A percentile compares a stretch with the other conserved stretches of the same genome.
Evolutionary conservation across 202 grass and related monocot genomes (phyloP).

Genomic region (Schoenoplectus triqueter): DNA sequence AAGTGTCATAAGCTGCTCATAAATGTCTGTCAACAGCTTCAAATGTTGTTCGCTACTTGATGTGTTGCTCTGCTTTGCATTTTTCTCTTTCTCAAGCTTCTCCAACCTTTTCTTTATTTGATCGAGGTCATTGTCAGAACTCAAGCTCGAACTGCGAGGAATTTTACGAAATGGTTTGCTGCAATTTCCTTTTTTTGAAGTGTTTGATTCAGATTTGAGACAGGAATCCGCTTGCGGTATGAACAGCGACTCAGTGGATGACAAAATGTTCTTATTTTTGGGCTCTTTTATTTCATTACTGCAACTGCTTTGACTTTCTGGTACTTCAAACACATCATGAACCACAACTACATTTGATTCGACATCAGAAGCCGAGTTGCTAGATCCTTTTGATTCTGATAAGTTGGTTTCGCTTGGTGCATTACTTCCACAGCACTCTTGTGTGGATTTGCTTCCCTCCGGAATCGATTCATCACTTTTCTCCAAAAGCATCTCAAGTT

Average conservation of each 20-base stretch:
- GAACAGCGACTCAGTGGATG: slow-evolving; percentile 5
- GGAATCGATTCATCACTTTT: slow-evolving; percentile 31
- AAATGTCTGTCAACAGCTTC: slow-evolving; percentile 77
- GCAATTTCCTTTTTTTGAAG: slow-evolving; percentile 48
- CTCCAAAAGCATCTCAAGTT: slow-evolving; percentile 25
- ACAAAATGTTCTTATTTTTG: slow-evolving; percentile 44
- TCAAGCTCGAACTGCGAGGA: slow-evolving; percentile 33
- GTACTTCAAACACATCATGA: slow-evolving; percentile 57
- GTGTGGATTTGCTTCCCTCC: slow-evolving; percentile 41
- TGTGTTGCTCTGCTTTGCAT: slow-evolving; percentile 43
- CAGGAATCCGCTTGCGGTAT: slow-evolving; percentile 28
- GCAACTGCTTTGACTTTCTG: slow-evolving; percentile 40
- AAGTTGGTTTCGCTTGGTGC: slow-evolving; percentile 38
- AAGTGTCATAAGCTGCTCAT: slow-evolving; percentile 68
- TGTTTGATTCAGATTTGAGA: slow-evolving; percentile 29
- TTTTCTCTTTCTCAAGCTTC: slow-evolving; percentile 67
- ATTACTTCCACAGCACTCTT: slow-evolving; percentile 29
- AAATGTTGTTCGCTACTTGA: slow-evolving; percentile 59
- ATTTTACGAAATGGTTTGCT: slow-evolving; percentile 45
- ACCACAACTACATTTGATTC: slow-evolving; percentile 38
- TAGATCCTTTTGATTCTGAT: slow-evolving; percentile 10
- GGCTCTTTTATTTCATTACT: slow-evolving; percentile 27
- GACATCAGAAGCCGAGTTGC: slow-evolving; percentile 14
- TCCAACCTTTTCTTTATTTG: slow-evolving; percentile 58
- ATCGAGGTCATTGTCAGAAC: slow-evolving; percentile 55